Evolutionary conservation across 257 asterid genomes (phyloP).

Genomic region (Scutellaria minor): DNA sequence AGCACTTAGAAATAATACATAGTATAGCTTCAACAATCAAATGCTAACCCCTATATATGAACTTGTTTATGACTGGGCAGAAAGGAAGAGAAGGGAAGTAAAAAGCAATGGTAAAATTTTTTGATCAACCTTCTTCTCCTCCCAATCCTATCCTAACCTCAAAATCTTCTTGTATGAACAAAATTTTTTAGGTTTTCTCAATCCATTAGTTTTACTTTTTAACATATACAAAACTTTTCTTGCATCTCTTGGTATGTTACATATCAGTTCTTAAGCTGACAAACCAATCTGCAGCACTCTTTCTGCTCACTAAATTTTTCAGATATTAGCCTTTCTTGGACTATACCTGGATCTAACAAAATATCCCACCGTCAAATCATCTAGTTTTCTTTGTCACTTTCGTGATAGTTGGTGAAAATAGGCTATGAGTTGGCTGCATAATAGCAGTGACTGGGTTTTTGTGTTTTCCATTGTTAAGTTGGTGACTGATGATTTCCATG

Average conservation of each 20-base stretch:
- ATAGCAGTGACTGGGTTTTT: constrained; percentile 3
- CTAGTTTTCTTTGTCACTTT: neutral
- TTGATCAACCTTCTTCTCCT: neutral
- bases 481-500: neutral
- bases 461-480: neutral
- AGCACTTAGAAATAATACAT: too few species aligned
- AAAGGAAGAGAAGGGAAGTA: constrained; percentile 1
- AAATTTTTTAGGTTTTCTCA: neutral
- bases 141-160: neutral
- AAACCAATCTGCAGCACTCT: neutral
- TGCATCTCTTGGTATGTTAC: neutral
- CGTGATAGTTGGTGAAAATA: neutral
- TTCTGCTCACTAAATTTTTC: neutral
- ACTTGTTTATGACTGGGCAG: neutral
- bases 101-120: constrained; percentile 6
- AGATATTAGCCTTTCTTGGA: neutral
- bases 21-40: too few species aligned
- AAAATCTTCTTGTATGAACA: neutral
- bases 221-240: neutral
- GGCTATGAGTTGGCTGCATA: neutral
- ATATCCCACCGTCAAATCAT: constrained; percentile 2
- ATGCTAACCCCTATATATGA: neutral
- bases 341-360: neutral
- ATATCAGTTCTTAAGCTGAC: neutral
- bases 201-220: neutral